These are phyloP conservation scores for Syzygium malaccense DNA, from an alignment of 441 rosid genomes.

Conservation along the genomic window DNA sequence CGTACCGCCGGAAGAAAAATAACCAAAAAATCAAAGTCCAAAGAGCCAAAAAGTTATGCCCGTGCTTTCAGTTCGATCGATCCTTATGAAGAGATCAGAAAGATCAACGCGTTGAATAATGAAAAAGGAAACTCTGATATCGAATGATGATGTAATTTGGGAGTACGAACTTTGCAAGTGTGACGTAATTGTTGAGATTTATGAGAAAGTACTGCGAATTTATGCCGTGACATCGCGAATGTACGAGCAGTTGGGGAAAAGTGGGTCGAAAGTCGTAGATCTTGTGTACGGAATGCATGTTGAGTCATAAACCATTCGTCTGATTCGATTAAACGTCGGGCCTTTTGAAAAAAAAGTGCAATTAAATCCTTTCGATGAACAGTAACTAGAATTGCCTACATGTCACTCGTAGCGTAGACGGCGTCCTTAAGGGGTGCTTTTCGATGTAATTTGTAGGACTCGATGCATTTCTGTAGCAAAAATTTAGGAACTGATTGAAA, in stretches of 20 bases:
- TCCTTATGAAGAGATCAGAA: background rate
- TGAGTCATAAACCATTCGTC: background rate
- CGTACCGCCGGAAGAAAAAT: background rate
- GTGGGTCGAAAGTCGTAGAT: fast-evolving
- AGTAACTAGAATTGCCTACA: background rate
- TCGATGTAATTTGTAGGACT: background rate
- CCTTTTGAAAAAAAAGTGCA: background rate
- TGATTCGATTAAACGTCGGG: background rate
- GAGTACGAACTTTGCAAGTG: background rate
- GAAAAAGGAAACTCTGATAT: background rate
- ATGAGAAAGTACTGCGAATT: background rate
- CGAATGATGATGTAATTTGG: background rate
- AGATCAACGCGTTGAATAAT: background rate
- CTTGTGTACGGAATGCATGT: fast-evolving
- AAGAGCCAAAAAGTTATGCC: background rate
- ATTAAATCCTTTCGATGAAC: background rate
- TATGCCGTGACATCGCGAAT: background rate
- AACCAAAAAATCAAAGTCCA: background rate
- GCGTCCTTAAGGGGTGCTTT: no score
- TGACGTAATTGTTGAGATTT: background rate
- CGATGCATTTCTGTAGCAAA: background rate
- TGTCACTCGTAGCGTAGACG: no score
- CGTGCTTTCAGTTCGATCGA: background rate
- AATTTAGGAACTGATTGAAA: background rate
- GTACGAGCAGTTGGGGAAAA: fast-evolving